Evolutionary conservation across 2,329 filamentous ascomycete species (phyloP), one percentile per base, ranked within the genome.

Genomic region (Didymella glomerata): DNA sequence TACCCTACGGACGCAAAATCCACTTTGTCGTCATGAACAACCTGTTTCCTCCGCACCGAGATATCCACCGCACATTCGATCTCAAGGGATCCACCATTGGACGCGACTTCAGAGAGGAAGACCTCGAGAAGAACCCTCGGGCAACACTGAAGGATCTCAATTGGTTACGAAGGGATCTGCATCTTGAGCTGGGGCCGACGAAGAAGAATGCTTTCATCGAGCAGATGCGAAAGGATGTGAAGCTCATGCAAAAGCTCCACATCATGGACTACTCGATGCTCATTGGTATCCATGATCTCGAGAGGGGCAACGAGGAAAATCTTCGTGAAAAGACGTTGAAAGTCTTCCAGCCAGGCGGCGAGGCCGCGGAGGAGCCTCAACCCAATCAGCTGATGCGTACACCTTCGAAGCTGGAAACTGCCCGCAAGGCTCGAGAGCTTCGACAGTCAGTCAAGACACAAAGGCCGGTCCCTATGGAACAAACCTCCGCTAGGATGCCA

Each of bases 21-120:
- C 95, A 99, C 78, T 99, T 99, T 70, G 95, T 99, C 60, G 93
- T 99, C 75, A 99, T 99, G 95, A 99, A 99, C 83, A 99, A 99
- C 77, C 85, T 99, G 16, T 99, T 99, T 73, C 95, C 95, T 13
- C 94, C 95, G 7, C 95, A 99, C 79, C 88, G 94, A 68, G 95
- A 99, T 77, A 98, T 99, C 61, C 95, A 99, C 80, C 88, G 92
- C 72, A 99, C 93, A 3, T 99, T 97, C 73, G 95, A 99, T 77
- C 79, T 99, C 68, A 99, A 99, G 80, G 95, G 95, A 9, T 98
- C 95, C 7, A 98, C 94, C 0, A 88, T 98, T 66, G 95, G 95
- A 14, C 87, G 95, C 73, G 92, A 98, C 76, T 94, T 95, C 76
- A 90, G 83, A 69, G 95, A 98, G 76, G 92, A 96, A 46, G 89